These are phyloP conservation scores for Thelonectria rubi DNA, from an alignment of 2,329 filamentous ascomycete species.

Conservation along the genomic window DNA sequence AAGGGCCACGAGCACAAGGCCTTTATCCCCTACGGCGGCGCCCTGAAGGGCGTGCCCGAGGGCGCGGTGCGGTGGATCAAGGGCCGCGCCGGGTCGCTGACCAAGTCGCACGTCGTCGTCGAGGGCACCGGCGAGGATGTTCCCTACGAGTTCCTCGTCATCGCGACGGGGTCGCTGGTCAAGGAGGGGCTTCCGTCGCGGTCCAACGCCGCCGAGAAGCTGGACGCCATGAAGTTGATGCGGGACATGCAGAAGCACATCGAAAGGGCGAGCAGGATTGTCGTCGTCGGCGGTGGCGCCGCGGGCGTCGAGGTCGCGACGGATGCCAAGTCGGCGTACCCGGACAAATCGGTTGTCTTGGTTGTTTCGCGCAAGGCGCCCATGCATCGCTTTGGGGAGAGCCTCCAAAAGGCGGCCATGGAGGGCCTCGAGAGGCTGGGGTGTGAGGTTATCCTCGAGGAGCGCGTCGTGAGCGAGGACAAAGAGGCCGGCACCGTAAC, in stretches of 20 bases:
- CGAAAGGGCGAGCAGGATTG: constrained; percentile 52
- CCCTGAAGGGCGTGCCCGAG: constrained; percentile 47
- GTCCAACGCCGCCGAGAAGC: constrained; percentile 53
- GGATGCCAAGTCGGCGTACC: constrained; percentile 65
- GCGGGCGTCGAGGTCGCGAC: constrained; percentile 69
- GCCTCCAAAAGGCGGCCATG: constrained; percentile 51
- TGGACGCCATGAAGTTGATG: constrained; percentile 54
- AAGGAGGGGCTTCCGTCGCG: constrained; percentile 58
- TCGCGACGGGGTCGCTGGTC: constrained; percentile 64
- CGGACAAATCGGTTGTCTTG: constrained; percentile 64
- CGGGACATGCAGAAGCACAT: constrained; percentile 57
- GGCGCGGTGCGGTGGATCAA: constrained; percentile 53
- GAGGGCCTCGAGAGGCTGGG: constrained; percentile 57
- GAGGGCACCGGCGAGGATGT: constrained; percentile 54
- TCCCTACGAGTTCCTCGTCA: constrained; percentile 63
- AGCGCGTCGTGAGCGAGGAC: constrained; percentile 53
- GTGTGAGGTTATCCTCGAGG: constrained; percentile 60
- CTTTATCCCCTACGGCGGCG: constrained; percentile 66
- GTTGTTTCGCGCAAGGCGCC: constrained; percentile 65
- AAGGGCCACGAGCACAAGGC: constrained; percentile 64
- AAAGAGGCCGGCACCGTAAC: constrained; percentile 51
- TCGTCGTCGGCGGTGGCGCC: constrained; percentile 67
- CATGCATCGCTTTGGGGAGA: constrained; percentile 61
- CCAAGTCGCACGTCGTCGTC: constrained; percentile 51
- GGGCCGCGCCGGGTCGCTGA: constrained; percentile 53